A percentile compares a stretch with the other conserved stretches of the same genome.
These are phyloP conservation scores for Malus hybrid DNA, from an alignment of 331 rosid genomes.

Conservation along the genomic window DNA sequence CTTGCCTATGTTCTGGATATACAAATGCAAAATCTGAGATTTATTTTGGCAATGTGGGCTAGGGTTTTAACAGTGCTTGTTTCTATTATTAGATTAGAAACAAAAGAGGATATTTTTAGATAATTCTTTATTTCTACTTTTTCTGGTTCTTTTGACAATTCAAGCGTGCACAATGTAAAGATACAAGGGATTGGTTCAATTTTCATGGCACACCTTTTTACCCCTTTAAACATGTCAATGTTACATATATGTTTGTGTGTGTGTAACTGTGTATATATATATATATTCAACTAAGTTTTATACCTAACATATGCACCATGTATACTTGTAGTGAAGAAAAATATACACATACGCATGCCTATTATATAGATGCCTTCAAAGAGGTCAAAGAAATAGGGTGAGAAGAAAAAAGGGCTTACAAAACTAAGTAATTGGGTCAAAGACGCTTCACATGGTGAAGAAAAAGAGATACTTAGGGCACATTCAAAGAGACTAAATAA, in stretches of 20 bases:
- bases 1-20: not conserved
- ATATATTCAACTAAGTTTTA: not conserved
- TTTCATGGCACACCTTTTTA: conserved; percentile 28
- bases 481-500: not conserved
- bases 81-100: not conserved
- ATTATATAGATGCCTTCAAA: not conserved
- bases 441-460: conserved; percentile 52
- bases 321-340: conserved; percentile 27
- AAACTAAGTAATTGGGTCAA: conserved; percentile 48
- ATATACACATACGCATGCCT: conserved; percentile 30
- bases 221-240: not conserved
- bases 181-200: conserved; percentile 34
- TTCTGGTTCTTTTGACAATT: not conserved
- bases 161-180: conserved; percentile 8
- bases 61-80: not conserved
- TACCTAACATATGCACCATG: conserved; percentile 34
- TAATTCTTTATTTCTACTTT: not conserved
- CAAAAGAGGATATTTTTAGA: no score
- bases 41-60: not conserved
- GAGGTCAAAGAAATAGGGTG: conserved; percentile 42
- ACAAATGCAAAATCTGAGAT: not conserved
- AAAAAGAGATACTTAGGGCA: conserved; percentile 3
- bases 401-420: conserved; percentile 23
- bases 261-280: not conserved
- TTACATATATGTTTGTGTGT: no score